phyloP scores from a whole-genome alignment of 1,284 basidiomycete species.

The Naganishia sp. region DNA sequence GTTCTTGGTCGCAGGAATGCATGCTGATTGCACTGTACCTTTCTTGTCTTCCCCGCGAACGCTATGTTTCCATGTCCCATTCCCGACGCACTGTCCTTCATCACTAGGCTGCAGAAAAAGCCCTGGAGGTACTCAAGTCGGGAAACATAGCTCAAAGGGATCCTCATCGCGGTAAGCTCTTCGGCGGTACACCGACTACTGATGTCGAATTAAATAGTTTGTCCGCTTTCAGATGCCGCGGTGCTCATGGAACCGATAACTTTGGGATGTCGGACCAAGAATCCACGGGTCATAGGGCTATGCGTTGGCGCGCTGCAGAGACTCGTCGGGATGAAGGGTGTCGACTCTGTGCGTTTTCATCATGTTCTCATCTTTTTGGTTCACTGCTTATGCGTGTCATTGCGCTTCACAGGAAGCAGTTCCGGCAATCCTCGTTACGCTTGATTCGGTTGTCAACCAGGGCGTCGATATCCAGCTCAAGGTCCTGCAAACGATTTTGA shows the following conservation, averaged over 20 bases:
- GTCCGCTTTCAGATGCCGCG: slow-evolving; percentile 62
- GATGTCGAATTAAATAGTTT: slow-evolving; percentile 34
- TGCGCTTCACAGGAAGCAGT: slow-evolving; percentile 63
- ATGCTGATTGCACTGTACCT: not conserved
- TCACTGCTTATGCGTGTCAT: not conserved
- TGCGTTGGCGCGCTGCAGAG: slow-evolving; percentile 88
- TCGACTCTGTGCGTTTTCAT: slow-evolving; percentile 59
- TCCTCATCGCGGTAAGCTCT: slow-evolving; percentile 1
- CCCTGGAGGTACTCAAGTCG: slow-evolving; percentile 71
- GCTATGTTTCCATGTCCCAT: not conserved
- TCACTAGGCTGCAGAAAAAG: slow-evolving; percentile 71
- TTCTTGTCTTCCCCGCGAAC: not conserved
- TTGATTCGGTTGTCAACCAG: slow-evolving; percentile 82
- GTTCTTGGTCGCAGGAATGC: not conserved
- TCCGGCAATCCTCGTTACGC: slow-evolving; percentile 73
- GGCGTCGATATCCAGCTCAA: slow-evolving; percentile 93
- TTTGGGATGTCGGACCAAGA: slow-evolving; percentile 90
- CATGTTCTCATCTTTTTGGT: not conserved
- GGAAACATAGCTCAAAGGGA: slow-evolving; percentile 6
- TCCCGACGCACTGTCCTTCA: not conserved
- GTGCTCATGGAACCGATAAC: slow-evolving; percentile 85
- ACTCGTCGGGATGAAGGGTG: slow-evolving; percentile 80
- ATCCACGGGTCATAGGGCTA: slow-evolving; percentile 89
- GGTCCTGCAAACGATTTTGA: slow-evolving; percentile 84
- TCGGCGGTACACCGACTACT: not conserved